These are phyloP conservation scores for Ogataea neopini DNA, from an alignment of 805 yeast species.

Conservation along the genomic window DNA sequence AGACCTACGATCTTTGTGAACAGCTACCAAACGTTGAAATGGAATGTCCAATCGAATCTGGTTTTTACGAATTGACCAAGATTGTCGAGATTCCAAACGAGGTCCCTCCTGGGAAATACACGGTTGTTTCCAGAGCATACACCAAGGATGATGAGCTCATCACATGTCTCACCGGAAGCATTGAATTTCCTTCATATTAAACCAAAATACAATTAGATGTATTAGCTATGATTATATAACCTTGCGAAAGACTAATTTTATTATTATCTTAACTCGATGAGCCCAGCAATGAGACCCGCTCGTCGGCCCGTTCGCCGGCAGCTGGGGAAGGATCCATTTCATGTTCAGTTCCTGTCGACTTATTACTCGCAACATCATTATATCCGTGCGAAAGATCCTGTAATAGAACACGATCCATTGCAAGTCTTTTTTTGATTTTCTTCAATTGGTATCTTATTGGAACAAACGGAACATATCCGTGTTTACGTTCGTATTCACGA, in stretches of 20 bases:
- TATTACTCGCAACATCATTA: conserved; percentile 25
- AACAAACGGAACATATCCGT: conserved; percentile 59
- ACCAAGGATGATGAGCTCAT: conserved; percentile 79
- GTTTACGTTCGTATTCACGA: conserved; percentile 49
- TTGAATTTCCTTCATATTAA: conserved; percentile 48
- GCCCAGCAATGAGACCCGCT: conserved; percentile 5
- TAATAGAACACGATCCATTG: conserved; percentile 26
- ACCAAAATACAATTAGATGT: background rate
- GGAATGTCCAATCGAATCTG: conserved; percentile 78
- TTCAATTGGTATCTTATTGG: conserved; percentile 64
- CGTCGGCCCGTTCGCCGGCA: background rate
- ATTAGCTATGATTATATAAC: background rate
- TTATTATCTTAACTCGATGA: background rate
- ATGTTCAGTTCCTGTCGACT: conserved; percentile 7
- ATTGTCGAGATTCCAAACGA: conserved; percentile 82
- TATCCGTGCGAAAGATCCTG: conserved; percentile 28
- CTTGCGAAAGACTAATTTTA: no score
- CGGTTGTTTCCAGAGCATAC: conserved; percentile 86
- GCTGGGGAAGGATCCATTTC: background rate
- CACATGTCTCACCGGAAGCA: conserved; percentile 78
- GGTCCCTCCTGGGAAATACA: conserved; percentile 94
- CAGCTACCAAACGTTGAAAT: conserved; percentile 79
- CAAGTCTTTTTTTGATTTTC: conserved; percentile 46
- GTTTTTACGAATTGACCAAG: conserved; percentile 65
- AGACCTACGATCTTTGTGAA: conserved; percentile 92